Conservation (phyloP, 2,329 filamentous ascomycete genomes). For the Juglanconis oblonga region DNA sequence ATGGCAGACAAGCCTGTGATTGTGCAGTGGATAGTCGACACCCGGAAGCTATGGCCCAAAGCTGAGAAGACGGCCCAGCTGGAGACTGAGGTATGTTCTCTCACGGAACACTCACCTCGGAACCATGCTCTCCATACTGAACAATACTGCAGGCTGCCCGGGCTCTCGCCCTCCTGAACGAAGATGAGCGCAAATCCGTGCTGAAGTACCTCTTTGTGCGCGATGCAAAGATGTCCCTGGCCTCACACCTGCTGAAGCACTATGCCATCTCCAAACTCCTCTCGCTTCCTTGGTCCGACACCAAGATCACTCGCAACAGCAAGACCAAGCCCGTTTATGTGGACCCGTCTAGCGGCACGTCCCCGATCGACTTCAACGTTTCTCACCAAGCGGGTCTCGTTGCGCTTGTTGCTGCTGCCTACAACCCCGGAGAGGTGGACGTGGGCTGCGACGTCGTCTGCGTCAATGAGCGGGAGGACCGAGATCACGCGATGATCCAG, state of each 20-base stretch:
- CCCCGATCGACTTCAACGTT: constrained; percentile 67
- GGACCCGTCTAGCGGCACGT: constrained; percentile 44
- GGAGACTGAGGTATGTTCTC: constrained; percentile 38
- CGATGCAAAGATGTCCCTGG: constrained; percentile 74
- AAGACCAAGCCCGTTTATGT: constrained; percentile 52
- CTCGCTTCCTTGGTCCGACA: constrained; percentile 58
- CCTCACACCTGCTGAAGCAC: constrained; percentile 71
- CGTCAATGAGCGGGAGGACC: constrained; percentile 64
- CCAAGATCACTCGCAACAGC: constrained; percentile 54
- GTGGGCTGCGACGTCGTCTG: constrained; percentile 77
- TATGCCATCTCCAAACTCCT: constrained; percentile 60
- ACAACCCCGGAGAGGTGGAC: constrained; percentile 32
- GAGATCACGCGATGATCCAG: constrained; percentile 56
- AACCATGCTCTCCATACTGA: neutral
- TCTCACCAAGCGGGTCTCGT: constrained; percentile 77
- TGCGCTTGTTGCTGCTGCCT: constrained; percentile 45
- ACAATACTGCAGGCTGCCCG: constrained; percentile 44
- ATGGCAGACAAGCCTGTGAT: constrained; percentile 33
- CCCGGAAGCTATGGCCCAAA: constrained; percentile 54
- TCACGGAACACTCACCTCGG: neutral
- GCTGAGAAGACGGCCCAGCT: constrained; percentile 48
- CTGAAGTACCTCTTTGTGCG: constrained; percentile 62
- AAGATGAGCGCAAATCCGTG: constrained; percentile 54
- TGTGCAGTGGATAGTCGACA: constrained; percentile 63
- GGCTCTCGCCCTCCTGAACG: constrained; percentile 49